Evolutionary conservation across 495 filamentous ascomycete species (phyloP).

Genomic region (Margaritispora aquatica): DNA sequence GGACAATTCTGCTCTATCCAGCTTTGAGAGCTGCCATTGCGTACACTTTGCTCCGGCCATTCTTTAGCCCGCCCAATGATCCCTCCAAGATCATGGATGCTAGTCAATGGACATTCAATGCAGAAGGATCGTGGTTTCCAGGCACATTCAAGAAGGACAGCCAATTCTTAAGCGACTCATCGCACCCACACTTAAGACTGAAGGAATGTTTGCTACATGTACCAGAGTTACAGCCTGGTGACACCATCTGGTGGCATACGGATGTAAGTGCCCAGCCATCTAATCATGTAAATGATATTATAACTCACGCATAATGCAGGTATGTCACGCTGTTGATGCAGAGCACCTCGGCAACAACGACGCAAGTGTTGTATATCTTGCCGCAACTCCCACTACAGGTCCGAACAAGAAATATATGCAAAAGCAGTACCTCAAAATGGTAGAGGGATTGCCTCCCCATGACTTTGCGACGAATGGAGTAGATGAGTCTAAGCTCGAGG

Average conservation of each 20-base stretch:
- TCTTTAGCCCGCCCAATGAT: slow-evolving; percentile 12
- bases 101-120: slow-evolving; percentile 15
- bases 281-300: no score
- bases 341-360: slow-evolving; percentile 14
- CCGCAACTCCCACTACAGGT: slow-evolving; percentile 15
- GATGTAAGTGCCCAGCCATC: no score
- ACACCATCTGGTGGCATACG: slow-evolving; percentile 23
- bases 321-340: slow-evolving; percentile 19
- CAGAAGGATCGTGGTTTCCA: slow-evolving; percentile 15
- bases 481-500: no score
- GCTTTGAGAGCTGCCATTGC: slow-evolving; percentile 13
- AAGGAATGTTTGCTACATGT: slow-evolving; percentile 12
- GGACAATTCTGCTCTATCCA: slow-evolving; percentile 15
- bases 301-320: no score
- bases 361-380: slow-evolving; percentile 15
- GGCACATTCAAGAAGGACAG: slow-evolving; percentile 12
- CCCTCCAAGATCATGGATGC: slow-evolving; percentile 14
- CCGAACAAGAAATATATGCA: slow-evolving; percentile 13
- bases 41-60: slow-evolving; percentile 18
- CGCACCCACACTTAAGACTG: slow-evolving; percentile 18
- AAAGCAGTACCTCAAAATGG: no score
- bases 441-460: no score
- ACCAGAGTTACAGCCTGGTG: slow-evolving; percentile 13
- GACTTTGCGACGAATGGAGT: no score
- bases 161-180: slow-evolving; percentile 4